Evolutionary conservation across 352 stramenopile species (phyloP).

Genomic region (Phytophthora sansomeana): DNA sequence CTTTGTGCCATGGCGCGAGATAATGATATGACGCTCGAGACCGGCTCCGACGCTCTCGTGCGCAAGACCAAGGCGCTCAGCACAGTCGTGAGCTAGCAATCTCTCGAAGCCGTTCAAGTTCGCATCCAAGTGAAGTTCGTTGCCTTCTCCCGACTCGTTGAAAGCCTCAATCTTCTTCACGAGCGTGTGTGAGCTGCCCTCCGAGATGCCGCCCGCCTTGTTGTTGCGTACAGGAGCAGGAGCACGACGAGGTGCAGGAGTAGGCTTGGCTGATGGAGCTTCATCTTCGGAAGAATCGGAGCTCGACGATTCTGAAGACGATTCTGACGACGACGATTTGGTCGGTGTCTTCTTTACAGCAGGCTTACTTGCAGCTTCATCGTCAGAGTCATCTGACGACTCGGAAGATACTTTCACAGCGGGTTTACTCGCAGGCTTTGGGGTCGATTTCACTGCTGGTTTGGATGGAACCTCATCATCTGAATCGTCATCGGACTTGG

Average conservation of each 20-base stretch:
- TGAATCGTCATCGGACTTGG: conserved; percentile 25
- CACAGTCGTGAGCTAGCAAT: conserved; percentile 83
- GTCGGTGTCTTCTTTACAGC: conserved; percentile 13
- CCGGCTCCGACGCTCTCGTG: conserved; percentile 77
- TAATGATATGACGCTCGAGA: conserved; percentile 84
- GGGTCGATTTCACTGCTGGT: conserved; percentile 12
- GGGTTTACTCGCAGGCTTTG: conserved; percentile 22
- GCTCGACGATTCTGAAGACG: conserved; percentile 23
- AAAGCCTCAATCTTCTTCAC: conserved; percentile 88
- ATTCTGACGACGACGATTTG: conserved; percentile 8
- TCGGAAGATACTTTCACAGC: conserved; percentile 16
- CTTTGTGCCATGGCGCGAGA: conserved; percentile 41
- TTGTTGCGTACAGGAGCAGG: conserved; percentile 20
- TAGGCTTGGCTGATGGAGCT: conserved; percentile 20
- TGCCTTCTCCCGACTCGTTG: conserved; percentile 46
- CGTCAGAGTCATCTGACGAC: conserved; percentile 22
- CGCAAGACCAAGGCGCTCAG: conserved; percentile 73
- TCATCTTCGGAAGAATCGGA: conserved; percentile 35
- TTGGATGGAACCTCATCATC: conserved; percentile 26
- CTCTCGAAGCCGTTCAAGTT: conserved; percentile 88
- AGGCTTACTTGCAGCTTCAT: conserved; percentile 10
- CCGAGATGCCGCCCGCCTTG: conserved; percentile 58
- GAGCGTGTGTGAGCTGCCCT: conserved; percentile 75
- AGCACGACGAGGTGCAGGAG: conserved; percentile 18
- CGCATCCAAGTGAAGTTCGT: conserved; percentile 72